phyloP scores from a whole-genome alignment of 352 stramenopile genomes.

The Pythium insidiosum region DNA sequence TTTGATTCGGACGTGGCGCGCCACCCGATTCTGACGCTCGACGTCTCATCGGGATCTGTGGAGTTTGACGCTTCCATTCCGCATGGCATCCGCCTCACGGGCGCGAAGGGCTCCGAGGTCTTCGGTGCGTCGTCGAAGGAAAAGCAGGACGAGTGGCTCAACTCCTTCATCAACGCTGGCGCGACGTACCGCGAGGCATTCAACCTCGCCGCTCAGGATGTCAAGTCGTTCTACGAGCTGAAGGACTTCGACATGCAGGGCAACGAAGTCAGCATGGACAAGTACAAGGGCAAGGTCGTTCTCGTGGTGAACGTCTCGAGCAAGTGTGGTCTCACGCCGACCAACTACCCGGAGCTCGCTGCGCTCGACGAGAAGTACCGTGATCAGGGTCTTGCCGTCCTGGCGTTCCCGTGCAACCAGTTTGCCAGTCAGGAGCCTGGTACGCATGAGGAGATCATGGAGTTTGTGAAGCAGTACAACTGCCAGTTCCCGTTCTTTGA shows the following conservation, averaged over 20 bases:
- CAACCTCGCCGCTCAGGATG: constrained; percentile 24
- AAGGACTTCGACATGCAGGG: constrained; percentile 50
- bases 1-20: constrained; percentile 17
- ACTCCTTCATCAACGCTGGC: constrained; percentile 37
- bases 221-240: constrained; percentile 68
- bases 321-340: too few relatives aligned
- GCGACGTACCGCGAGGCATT: too few relatives aligned
- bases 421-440: too few relatives aligned
- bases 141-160: constrained; percentile 22
- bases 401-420: too few relatives aligned
- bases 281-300: constrained; percentile 14
- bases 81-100: constrained; percentile 14
- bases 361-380: too few relatives aligned
- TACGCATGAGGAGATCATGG: too few relatives aligned
- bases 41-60: constrained; percentile 8
- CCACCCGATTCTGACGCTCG: constrained; percentile 14
- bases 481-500: too few relatives aligned
- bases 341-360: too few relatives aligned
- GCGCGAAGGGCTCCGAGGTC: constrained; percentile 6
- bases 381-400: too few relatives aligned
- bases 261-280: constrained; percentile 39
- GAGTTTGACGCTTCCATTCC: constrained; percentile 13
- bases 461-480: too few relatives aligned
- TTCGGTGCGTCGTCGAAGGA: constrained; percentile 16
- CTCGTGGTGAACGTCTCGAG: constrained; percentile 15